phyloP scores from a whole-genome alignment of 768 basidiomycete genomes.

The Podaxis rugospora region DNA sequence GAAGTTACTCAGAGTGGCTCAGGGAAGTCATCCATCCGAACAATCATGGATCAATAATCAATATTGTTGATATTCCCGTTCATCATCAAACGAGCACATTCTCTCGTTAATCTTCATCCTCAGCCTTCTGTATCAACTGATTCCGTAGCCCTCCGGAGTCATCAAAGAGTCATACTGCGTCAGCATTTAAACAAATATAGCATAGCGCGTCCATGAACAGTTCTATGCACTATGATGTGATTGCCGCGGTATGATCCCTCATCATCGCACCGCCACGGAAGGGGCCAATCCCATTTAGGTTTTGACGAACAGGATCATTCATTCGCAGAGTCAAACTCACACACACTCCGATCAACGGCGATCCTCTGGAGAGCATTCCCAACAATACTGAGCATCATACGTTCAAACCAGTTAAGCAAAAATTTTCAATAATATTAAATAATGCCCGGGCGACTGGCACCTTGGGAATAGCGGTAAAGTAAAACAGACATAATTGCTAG shows the following conservation, averaged over 20 bases:
- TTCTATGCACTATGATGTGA: not conserved
- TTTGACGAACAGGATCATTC: not conserved
- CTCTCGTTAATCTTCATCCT: not conserved
- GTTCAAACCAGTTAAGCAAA: not conserved
- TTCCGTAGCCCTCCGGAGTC: not conserved
- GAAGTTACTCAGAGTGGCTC: too few relatives aligned
- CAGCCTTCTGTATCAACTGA: not conserved
- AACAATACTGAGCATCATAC: not conserved
- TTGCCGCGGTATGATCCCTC: not conserved
- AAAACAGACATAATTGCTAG: not conserved
- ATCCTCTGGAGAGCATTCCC: not conserved
- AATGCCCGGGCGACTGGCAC: conserved; percentile 1
- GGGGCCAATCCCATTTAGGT: not conserved
- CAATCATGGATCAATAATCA: too few relatives aligned
- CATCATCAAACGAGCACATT: not conserved
- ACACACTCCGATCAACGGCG: not conserved
- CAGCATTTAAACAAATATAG: not conserved
- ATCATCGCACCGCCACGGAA: not conserved
- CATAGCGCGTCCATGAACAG: not conserved
- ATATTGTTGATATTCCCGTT: too few relatives aligned
- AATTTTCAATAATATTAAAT: conserved; percentile 10
- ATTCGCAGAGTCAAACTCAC: not conserved
- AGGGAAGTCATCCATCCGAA: too few relatives aligned
- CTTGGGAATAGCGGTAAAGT: not conserved
- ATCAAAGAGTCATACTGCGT: not conserved